Evolutionary conservation across 495 filamentous ascomycete genomes (phyloP).

Genomic region (Apiosordaria backusii): DNA sequence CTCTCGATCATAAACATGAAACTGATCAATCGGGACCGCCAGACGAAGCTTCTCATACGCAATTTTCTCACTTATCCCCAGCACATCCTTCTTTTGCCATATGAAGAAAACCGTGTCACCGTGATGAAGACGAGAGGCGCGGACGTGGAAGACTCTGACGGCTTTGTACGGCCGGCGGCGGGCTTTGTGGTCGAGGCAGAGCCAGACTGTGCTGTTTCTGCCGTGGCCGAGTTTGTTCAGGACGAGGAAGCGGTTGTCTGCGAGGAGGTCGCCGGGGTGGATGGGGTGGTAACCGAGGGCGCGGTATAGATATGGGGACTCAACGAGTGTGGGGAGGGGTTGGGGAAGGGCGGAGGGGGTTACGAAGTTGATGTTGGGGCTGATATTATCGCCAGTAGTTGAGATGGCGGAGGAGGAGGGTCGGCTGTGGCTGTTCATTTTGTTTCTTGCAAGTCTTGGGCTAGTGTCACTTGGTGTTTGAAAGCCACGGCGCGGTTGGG

Average conservation of each 20-base stretch:
- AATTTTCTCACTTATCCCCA: not conserved
- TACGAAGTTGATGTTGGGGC: not conserved
- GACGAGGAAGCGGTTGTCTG: not conserved
- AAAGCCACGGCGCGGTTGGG: too few species aligned
- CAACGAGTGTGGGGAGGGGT: not conserved
- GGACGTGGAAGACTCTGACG: not conserved
- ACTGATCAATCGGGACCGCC: not conserved
- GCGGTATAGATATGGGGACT: not conserved
- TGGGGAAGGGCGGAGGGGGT: not conserved
- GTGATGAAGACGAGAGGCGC: not conserved
- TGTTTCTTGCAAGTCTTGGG: not conserved
- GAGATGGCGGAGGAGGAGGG: not conserved
- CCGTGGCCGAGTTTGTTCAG: conserved; percentile 1
- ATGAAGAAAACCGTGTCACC: not conserved
- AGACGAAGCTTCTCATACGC: not conserved
- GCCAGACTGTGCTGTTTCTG: not conserved
- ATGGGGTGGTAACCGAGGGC: not conserved
- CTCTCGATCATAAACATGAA: not conserved
- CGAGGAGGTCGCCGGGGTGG: not conserved
- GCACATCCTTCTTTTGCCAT: not conserved
- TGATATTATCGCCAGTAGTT: not conserved
- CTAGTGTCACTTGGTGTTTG: too few species aligned
- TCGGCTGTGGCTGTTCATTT: not conserved
- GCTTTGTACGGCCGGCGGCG: not conserved
- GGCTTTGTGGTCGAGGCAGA: not conserved